These are phyloP conservation scores for Setaria viridis DNA, from an alignment of 202 grass and related monocot species.

Conservation along the genomic window DNA sequence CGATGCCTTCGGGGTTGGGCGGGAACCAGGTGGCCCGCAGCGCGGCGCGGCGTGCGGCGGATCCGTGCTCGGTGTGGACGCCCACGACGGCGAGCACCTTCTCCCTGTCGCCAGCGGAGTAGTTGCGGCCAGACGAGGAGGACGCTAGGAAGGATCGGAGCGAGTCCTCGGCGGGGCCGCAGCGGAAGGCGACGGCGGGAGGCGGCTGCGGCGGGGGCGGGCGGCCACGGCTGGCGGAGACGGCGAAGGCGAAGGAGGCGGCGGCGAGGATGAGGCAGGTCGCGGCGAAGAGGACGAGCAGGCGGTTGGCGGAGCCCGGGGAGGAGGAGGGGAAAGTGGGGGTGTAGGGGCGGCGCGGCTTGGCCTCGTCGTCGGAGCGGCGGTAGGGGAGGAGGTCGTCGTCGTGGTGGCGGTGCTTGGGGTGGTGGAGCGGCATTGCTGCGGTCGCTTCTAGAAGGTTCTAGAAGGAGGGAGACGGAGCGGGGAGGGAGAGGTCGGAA, in stretches of 20 bases:
- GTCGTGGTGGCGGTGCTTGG: constrained; percentile 57
- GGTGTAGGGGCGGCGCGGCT: constrained; percentile 67
- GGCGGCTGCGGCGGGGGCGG: constrained; percentile 44
- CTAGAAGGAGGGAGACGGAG: constrained; percentile 10
- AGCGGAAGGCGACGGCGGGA: constrained; percentile 61
- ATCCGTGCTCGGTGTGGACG: constrained; percentile 73
- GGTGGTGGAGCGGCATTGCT: constrained; percentile 58
- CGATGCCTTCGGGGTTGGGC: constrained; percentile 75
- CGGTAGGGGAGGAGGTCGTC: constrained; percentile 52
- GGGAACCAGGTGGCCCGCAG: constrained; percentile 95
- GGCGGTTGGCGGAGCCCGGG: constrained; percentile 30
- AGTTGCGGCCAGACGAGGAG: constrained; percentile 34
- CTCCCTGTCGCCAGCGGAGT: constrained; percentile 49
- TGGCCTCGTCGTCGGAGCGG: constrained; percentile 66
- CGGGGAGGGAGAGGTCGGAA: not conserved
- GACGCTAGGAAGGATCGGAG: constrained; percentile 70
- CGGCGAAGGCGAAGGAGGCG: constrained; percentile 59
- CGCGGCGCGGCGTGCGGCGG: constrained; percentile 61
- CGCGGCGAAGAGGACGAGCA: constrained; percentile 63
- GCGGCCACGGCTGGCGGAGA: constrained; percentile 40
- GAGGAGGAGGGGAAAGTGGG: constrained; percentile 8
- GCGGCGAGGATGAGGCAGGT: constrained; percentile 65
- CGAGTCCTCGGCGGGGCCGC: constrained; percentile 81
- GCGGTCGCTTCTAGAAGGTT: constrained; percentile 45
- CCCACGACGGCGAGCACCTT: constrained; percentile 91